A percentile compares a stretch with the other conserved stretches of the same genome.
These are phyloP conservation scores for Yamadazyma olivae DNA, from an alignment of 805 yeast species.

Conservation along the genomic window DNA sequence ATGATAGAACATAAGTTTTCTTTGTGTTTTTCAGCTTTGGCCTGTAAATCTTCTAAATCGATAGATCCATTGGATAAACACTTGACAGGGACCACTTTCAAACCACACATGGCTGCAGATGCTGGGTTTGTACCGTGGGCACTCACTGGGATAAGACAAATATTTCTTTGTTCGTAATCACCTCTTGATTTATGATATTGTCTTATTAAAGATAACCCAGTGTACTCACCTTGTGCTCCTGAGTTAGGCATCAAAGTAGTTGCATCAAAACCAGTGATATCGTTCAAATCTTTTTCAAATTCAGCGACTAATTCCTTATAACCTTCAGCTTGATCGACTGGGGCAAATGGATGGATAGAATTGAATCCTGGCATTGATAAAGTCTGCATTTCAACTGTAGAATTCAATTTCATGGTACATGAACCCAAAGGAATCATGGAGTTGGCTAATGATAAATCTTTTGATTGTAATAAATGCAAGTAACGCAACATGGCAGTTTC, in stretches of 20 bases:
- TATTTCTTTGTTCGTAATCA: constrained; percentile 68
- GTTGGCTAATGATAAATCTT: constrained; percentile 89
- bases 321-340: constrained; percentile 84
- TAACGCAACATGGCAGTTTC: constrained; percentile 95
- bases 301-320: constrained; percentile 72
- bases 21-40: constrained; percentile 67
- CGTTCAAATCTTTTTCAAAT: constrained; percentile 80
- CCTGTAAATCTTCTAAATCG: constrained; percentile 71
- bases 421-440: constrained; percentile 98
- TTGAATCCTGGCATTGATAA: constrained; percentile 93
- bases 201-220: constrained; percentile 85
- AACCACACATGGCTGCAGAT: constrained; percentile 95
- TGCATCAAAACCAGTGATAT: constrained; percentile 89
- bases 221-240: constrained; percentile 98
- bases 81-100: constrained; percentile 89
- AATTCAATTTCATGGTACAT: constrained; percentile 96
- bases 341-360: constrained; percentile 89
- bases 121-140: constrained; percentile 99
- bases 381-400: constrained; percentile 93
- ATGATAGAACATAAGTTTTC: constrained; percentile 81
- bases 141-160: constrained; percentile 92
- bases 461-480: constrained; percentile 74
- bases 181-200: constrained; percentile 72
- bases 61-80: constrained; percentile 84
- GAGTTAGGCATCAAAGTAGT: constrained; percentile 95